Evolutionary conservation across 176 grass and related monocot genomes (phyloP), one percentile per base, ranked within the genome.

Genomic region (Pontederia paniculata): DNA sequence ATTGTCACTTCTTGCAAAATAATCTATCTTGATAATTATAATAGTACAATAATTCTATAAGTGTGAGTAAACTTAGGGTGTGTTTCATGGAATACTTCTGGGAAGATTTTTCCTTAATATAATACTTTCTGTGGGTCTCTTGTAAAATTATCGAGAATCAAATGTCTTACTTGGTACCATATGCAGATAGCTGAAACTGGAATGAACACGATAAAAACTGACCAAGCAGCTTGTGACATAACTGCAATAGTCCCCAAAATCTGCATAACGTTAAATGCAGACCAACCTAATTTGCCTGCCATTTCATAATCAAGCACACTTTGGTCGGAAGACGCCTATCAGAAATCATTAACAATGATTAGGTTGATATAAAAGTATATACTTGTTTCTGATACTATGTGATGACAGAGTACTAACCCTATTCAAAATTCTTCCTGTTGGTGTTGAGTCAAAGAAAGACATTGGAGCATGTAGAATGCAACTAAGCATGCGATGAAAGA

Each of bases 161-260:
- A 31, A 31, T 31, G 5, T 78, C 77, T 74, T 98, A 98, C 93
- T 53, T 98, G 86, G 68, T 70, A 98, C 62, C 69, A 60, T 31
- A 82, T 78, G 54, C 82, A 91, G 69, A 88, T 50, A 41, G 75
- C 54, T 9, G 77, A 77, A 19, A 91, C 83, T 20, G 86, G 83
- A 81, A 91, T 13, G 25, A 98, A 88, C 57, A 98, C 83, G 50
- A 57, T 82, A 71, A 98, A 91, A 67, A 91, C 86, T 47, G 83
- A 86, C 93, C 93, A 98, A 63, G 93, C 93, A 60, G 91, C 80
- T 23, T 98, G 93, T 22, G 93, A 98, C 93, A 98, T 98, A 12
- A 98, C 77, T 5, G 53, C 83, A 64, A 98, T 77, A 58, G 86
- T 98, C n/a, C 86, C 86, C n/a, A 91, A 60, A 52, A 91, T 75